A percentile compares a stretch with the other conserved stretches of the same genome.
Conservation (phyloP, 306 rosid genomes). For the Ormosia emarginata region DNA sequence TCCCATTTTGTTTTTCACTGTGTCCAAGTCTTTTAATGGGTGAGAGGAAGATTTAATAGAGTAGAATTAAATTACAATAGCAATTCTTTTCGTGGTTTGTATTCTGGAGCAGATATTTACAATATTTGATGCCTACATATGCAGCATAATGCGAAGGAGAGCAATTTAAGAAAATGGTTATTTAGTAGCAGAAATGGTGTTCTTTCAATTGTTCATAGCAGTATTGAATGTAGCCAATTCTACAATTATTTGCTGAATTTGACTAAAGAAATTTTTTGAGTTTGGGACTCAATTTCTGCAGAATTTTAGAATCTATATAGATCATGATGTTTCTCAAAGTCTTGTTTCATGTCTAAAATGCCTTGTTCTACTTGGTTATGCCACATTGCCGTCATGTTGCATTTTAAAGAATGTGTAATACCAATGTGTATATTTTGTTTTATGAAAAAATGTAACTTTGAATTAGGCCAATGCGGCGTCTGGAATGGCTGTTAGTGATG, state of each 20-base stretch:
- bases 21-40: neutral
- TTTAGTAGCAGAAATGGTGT: neutral
- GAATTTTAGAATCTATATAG: neutral
- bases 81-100: neutral
- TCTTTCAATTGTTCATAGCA: neutral
- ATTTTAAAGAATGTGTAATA: neutral
- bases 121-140: neutral
- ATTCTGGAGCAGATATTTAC: neutral
- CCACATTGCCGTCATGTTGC: neutral
- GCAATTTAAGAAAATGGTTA: neutral
- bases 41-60: neutral
- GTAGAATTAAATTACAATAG: neutral
- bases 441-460: neutral
- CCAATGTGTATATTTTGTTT: neutral
- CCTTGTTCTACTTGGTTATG: neutral
- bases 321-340: neutral
- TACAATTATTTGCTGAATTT: neutral
- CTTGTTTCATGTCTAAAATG: neutral
- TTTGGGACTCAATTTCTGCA: neutral
- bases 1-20: neutral
- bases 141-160: neutral
- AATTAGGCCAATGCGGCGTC: conserved; percentile 53
- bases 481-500: conserved; percentile 63
- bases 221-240: neutral
- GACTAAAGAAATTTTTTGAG: neutral